Conservation (phyloP, 495 filamentous ascomycete genomes). For the Podospora fimiseda region DNA sequence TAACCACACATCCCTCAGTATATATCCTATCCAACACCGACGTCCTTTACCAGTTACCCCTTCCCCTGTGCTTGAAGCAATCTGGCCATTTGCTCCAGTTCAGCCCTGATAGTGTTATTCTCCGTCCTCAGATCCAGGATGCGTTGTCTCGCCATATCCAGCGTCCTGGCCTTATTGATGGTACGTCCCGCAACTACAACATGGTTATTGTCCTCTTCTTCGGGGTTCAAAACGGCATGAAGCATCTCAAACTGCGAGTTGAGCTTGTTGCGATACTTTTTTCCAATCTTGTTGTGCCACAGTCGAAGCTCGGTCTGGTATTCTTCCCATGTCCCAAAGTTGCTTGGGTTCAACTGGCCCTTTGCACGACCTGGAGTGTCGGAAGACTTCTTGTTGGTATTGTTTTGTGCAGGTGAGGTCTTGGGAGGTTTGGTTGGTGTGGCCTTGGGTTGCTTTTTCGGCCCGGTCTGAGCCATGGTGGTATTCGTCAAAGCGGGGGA, state of each 20-base stretch:
- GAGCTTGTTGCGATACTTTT: slow-evolving; percentile 28
- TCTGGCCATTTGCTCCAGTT: slow-evolving; percentile 8
- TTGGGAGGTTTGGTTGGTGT: not conserved
- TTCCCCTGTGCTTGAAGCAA: no score
- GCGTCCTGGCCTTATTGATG: slow-evolving; percentile 20
- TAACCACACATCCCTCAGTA: no score
- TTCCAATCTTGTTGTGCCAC: slow-evolving; percentile 27
- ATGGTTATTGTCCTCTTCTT: not conserved
- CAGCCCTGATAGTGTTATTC: slow-evolving; percentile 9
- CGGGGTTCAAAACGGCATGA: slow-evolving; percentile 10
- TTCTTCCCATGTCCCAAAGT: not conserved
- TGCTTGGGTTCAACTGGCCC: not conserved
- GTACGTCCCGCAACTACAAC: not conserved
- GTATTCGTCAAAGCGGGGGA: no score
- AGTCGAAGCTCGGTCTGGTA: not conserved
- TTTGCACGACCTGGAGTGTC: not conserved
- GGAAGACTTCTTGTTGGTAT: not conserved
- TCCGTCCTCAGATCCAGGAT: slow-evolving; percentile 12
- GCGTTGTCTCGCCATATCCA: slow-evolving; percentile 18
- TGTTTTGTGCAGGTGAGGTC: not conserved
- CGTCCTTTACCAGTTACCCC: no score
- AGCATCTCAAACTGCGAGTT: slow-evolving; percentile 25
- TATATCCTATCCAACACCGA: no score
- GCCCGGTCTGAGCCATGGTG: not conserved
- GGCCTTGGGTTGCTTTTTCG: not conserved